Base-by-base conservation (phyloP, 2,329 filamentous ascomycete species). In the Penicillium sp. region DNA sequence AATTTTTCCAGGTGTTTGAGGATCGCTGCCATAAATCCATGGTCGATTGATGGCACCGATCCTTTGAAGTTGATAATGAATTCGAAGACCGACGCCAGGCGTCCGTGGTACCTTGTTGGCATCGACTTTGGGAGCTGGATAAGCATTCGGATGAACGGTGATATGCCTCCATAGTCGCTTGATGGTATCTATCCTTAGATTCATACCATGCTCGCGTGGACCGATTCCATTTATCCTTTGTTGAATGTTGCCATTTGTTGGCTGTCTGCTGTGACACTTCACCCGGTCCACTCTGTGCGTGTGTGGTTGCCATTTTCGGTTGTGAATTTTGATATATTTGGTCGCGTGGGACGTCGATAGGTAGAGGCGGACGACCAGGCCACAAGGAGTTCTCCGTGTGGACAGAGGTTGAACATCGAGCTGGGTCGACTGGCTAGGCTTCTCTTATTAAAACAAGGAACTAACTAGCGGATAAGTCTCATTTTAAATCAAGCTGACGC, bases 161-260 rank as follows among this genome's bases (percentile, higher is more conserved):
- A 26, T 21, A 53, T 33, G 29, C 23, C 6, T 47, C 46, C 46
- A 50, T 15, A 2, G 46, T 54, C 2, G 46, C 41, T 44, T 57
- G 52, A 9, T 53, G 49, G 17, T 39, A 55, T 39, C 39, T 29
- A 18, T 49, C 40, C 30, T 51, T 58, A 1, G 55, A 60, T 13
- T 58, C 46, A 13, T 26, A 30, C 46, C 49, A 58, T 3, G 43
- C 26, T 21, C 12, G 27, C 17, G 57, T 37, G 9, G 55, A 58
- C 23, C 52, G 52, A 33, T 43, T 39, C 18, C 52, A 42, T 6
- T 53, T 34, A 7, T 52, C 42, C 20, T 39, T 52, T n/a, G 51
- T 61, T 9, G 58, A 61, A 24, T 50, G 46, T 20, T 61, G 54
- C 46, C 37, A 52, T 47, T 51, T 58, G 4, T 34, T 30, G 15